Conservation (phyloP, 1,284 basidiomycete genomes). For the Fomitopsis schrenkii region DNA sequence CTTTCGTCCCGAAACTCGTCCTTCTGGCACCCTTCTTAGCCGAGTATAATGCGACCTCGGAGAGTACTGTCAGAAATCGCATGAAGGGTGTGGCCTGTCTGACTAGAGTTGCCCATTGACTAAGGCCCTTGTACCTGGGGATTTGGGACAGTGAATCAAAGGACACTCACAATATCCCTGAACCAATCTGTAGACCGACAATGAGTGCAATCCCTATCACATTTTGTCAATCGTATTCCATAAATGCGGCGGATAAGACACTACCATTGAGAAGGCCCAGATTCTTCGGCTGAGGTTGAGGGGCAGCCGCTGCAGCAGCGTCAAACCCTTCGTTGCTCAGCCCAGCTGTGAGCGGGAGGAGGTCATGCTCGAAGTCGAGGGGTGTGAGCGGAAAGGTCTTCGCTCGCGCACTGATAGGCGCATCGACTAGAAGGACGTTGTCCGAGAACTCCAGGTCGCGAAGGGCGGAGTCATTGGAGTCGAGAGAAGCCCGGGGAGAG, state of each 20-base stretch:
- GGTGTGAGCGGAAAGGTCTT: constrained; percentile 69
- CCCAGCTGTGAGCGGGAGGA: constrained; percentile 74
- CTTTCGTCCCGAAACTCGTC: too few species aligned
- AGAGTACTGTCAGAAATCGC: too few species aligned
- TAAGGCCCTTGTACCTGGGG: too few species aligned
- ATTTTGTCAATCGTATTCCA: background rate
- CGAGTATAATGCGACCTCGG: too few species aligned
- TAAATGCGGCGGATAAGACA: background rate
- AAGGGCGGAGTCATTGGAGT: constrained; percentile 65
- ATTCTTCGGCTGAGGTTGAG: background rate
- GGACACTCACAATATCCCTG: constrained; percentile 79
- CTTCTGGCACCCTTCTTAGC: too few species aligned
- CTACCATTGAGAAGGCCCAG: background rate
- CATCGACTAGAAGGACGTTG: constrained; percentile 41
- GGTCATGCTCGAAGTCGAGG: constrained; percentile 74
- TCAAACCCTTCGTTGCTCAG: constrained; percentile 56
- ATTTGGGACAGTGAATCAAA: too few species aligned
- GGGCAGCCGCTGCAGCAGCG: constrained; percentile 10
- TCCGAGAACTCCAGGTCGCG: constrained; percentile 74
- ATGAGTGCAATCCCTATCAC: constrained; percentile 73
- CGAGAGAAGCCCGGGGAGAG: constrained; percentile 49
- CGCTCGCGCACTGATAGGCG: constrained; percentile 29
- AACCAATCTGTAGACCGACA: constrained; percentile 85
- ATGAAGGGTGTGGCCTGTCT: too few species aligned
- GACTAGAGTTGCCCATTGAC: too few species aligned